These are phyloP conservation scores for Termitomyces sp. DNA, from an alignment of 768 basidiomycete species.

Conservation along the genomic window DNA sequence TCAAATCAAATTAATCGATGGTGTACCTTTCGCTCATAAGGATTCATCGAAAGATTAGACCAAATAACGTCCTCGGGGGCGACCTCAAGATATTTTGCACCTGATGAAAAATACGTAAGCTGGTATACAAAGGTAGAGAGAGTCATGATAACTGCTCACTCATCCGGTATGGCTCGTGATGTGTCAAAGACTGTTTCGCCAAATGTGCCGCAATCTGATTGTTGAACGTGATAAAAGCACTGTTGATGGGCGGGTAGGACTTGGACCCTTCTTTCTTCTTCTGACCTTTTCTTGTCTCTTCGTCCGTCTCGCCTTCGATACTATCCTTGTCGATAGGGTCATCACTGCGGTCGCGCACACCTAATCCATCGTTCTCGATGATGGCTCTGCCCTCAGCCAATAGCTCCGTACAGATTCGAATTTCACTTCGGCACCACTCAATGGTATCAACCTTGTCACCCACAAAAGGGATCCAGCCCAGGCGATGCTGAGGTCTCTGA, in stretches of 20 bases:
- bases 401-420: conserved; percentile 45
- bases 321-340: conserved; percentile 6
- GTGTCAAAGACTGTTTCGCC: conserved; percentile 66
- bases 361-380: conserved; percentile 26
- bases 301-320: conserved; percentile 7
- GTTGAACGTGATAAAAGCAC: conserved; percentile 88
- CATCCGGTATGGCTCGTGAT: conserved; percentile 86
- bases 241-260: conserved; percentile 55
- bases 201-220: conserved; percentile 91
- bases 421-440: conserved; percentile 81
- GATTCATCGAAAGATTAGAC: conserved; percentile 84
- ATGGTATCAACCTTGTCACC: conserved; percentile 93
- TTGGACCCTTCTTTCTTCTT: conserved; percentile 11
- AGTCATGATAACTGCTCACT: conserved; percentile 22
- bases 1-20: neutral
- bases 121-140: neutral
- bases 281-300: neutral
- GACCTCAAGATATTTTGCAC: conserved; percentile 70
- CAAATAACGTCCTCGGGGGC: conserved; percentile 89
- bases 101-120: conserved; percentile 15
- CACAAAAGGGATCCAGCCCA: conserved; percentile 53
- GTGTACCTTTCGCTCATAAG: conserved; percentile 69
- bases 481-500: conserved; percentile 75
- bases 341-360: conserved; percentile 13
- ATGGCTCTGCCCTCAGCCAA: conserved; percentile 45